Evolutionary conservation across 108 stramenopile genomes (phyloP).

Genomic region (Cyclotella sp.): DNA sequence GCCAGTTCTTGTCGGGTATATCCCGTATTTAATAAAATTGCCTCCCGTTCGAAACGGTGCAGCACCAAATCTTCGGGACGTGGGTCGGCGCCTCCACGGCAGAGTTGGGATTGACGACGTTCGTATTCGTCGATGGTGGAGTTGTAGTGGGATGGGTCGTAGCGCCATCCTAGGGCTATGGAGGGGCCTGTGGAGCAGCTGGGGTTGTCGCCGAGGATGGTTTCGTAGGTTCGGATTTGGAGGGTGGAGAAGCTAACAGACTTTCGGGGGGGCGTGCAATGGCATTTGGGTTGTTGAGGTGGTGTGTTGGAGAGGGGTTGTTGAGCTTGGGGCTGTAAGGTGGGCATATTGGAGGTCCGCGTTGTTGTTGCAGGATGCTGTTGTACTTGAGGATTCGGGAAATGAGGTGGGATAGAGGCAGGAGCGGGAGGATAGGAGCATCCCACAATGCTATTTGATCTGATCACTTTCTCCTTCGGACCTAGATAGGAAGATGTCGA

Average conservation of each 20-base stretch:
- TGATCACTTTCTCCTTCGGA: no score
- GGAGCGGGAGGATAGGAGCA: not conserved
- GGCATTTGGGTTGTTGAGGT: not conserved
- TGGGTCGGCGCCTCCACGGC: slow-evolving; percentile 10
- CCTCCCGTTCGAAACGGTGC: slow-evolving; percentile 61
- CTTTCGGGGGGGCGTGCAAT: not conserved
- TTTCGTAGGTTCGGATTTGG: slow-evolving; percentile 54
- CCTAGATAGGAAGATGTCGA: not conserved
- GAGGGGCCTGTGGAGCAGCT: slow-evolving; percentile 49
- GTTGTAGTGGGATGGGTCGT: slow-evolving; percentile 36
- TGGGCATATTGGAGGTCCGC: not conserved
- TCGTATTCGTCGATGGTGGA: slow-evolving; percentile 46
- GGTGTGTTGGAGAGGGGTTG: not conserved
- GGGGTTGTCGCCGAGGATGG: slow-evolving; percentile 52
- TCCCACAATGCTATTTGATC: no score
- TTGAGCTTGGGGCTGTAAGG: not conserved
- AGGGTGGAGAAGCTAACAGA: slow-evolving; percentile 37
- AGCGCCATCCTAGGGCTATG: slow-evolving; percentile 50
- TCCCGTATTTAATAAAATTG: slow-evolving; percentile 54
- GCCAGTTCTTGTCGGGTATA: slow-evolving; percentile 58
- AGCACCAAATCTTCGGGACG: slow-evolving; percentile 54
- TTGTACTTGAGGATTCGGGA: not conserved
- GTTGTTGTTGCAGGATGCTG: not conserved
- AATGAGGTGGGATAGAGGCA: not conserved
- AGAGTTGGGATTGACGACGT: slow-evolving; percentile 22